Evolutionary conservation across 768 basidiomycete species (phyloP).

Genomic region (Russula abietina): DNA sequence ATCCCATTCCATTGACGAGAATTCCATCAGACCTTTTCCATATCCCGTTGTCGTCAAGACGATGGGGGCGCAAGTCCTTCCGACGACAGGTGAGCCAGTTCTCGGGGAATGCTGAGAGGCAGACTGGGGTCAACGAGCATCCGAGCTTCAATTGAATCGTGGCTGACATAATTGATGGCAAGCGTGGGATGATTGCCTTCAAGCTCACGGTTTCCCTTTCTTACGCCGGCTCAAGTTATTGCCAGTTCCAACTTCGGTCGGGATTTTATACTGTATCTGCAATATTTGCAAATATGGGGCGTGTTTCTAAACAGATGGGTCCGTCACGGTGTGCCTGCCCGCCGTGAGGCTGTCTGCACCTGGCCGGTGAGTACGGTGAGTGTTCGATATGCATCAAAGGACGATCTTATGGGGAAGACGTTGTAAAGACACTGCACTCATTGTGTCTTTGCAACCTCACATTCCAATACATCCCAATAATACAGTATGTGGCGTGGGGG

Average conservation of each 20-base stretch:
- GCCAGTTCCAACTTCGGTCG: neutral
- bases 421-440: neutral
- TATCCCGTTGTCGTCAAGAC: slow-evolving; percentile 11
- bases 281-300: neutral
- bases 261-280: neutral
- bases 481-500: too few relatives aligned
- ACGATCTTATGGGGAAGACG: neutral
- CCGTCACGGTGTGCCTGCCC: neutral
- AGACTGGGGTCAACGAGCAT: too few relatives aligned
- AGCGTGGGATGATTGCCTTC: neutral
- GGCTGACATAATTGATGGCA: neutral
- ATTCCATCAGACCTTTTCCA: neutral
- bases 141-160: neutral
- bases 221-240: neutral
- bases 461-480: too few relatives aligned
- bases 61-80: neutral
- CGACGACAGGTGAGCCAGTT: neutral
- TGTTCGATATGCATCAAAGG: neutral
- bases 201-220: neutral
- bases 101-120: too few relatives aligned
- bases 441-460: neutral
- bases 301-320: neutral
- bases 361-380: neutral
- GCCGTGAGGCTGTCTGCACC: too few relatives aligned
- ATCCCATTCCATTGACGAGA: neutral